Percentiles rank a stretch among this genome's conserved stretches.
Evolutionary conservation across 225 moss, liverwort and hornwort species (phyloP).

Genomic region (Lunularia cruciata): DNA sequence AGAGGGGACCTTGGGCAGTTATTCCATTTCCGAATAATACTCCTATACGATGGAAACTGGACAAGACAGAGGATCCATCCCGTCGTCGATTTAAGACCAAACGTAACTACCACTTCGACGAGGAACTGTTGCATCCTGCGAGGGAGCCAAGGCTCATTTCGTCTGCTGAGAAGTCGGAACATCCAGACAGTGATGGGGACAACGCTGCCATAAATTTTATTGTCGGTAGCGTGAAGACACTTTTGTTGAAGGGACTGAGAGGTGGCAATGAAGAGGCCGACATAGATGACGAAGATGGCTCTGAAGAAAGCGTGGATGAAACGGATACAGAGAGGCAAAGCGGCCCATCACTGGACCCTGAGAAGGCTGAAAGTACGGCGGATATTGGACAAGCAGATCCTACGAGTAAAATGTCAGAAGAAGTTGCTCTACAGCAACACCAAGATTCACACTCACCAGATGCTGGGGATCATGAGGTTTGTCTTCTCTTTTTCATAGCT

Average conservation of each 20-base stretch:
- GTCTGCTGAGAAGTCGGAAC: conserved; percentile 48
- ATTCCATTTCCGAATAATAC: conserved; percentile 65
- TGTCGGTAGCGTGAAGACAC: conserved; percentile 59
- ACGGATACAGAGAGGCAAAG: conserved; percentile 43
- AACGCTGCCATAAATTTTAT: conserved; percentile 51
- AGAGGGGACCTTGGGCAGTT: conserved; percentile 82
- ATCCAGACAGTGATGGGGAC: conserved; percentile 16
- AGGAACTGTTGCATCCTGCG: conserved; percentile 63
- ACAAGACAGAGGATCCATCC: conserved; percentile 76
- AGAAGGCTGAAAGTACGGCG: conserved; percentile 13
- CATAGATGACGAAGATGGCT: conserved; percentile 48
- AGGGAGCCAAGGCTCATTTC: conserved; percentile 40
- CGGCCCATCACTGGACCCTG: conserved; percentile 24
- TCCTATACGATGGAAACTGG: conserved; percentile 63
- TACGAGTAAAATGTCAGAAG: conserved; percentile 42
- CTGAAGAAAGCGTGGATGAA: conserved; percentile 25
- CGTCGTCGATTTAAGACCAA: conserved; percentile 68
- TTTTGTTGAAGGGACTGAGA: conserved; percentile 67
- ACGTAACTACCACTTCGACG: conserved; percentile 69
- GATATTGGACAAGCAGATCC: conserved; percentile 24
- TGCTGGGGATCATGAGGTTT: conserved; percentile 48
- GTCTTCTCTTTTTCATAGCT: neutral
- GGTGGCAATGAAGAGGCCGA: conserved; percentile 63
- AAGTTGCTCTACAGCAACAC: conserved; percentile 34
- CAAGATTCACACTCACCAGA: conserved; percentile 38